phyloP scores from a whole-genome alignment of 2,329 filamentous ascomycete species.

The Aureobasidium mangrovei region DNA sequence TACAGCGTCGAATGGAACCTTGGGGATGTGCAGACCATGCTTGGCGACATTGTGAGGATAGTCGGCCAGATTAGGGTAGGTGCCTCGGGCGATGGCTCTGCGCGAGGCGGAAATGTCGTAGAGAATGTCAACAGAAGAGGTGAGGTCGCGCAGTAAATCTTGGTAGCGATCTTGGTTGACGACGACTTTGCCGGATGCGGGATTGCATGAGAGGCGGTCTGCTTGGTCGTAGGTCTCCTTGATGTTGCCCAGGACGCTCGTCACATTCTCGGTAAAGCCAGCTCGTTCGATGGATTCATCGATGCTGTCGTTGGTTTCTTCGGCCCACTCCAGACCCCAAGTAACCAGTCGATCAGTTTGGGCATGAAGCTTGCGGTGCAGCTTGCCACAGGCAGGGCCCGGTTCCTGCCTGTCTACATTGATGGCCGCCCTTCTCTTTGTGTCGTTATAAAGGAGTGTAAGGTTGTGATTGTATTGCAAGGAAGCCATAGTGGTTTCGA shows the following conservation, averaged over 20 bases:
- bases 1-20: slow-evolving; percentile 11
- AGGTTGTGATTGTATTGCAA: slow-evolving; percentile 29
- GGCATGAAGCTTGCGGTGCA: slow-evolving; percentile 69
- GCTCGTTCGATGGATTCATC: slow-evolving; percentile 59
- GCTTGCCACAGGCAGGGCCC: slow-evolving; percentile 57
- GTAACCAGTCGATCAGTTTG: slow-evolving; percentile 71
- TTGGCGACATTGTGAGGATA: slow-evolving; percentile 8
- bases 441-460: slow-evolving; percentile 70
- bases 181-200: slow-evolving; percentile 37
- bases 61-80: slow-evolving; percentile 26
- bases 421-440: slow-evolving; percentile 60
- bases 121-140: slow-evolving; percentile 68
- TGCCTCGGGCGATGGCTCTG: slow-evolving; percentile 33
- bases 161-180: slow-evolving; percentile 62
- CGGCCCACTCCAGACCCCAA: slow-evolving; percentile 75
- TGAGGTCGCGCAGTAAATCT: slow-evolving; percentile 65
- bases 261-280: slow-evolving; percentile 66
- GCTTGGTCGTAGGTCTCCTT: slow-evolving; percentile 71
- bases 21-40: slow-evolving; percentile 10
- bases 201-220: slow-evolving; percentile 55
- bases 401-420: slow-evolving; percentile 52
- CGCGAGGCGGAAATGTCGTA: slow-evolving; percentile 66
- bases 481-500: neutral
- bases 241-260: slow-evolving; percentile 70
- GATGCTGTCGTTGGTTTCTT: slow-evolving; percentile 52